Conservation (phyloP, 2,329 filamentous ascomycete species). For the Bipolaris oryzae region DNA sequence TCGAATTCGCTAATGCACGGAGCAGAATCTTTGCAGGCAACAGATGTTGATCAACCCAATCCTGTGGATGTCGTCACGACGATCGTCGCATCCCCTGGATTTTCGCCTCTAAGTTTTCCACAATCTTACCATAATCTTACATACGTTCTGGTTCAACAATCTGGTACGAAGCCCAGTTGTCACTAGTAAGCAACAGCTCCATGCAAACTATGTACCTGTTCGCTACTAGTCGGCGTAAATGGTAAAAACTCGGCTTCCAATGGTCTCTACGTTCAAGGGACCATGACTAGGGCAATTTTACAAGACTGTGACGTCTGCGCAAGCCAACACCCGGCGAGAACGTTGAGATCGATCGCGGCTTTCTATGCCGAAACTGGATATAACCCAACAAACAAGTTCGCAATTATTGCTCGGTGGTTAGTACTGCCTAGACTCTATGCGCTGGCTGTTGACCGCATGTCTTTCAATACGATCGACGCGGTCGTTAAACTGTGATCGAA, state of each 20-base stretch:
- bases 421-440: not conserved
- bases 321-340: not conserved
- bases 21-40: not conserved
- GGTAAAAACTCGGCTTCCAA: not conserved
- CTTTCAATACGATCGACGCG: not conserved
- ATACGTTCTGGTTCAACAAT: not conserved
- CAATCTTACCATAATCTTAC: not conserved
- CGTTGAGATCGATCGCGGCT: not conserved
- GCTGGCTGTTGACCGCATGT: not conserved
- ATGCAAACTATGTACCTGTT: not conserved
- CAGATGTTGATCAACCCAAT: not conserved
- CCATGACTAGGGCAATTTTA: not conserved
- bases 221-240: too few relatives aligned
- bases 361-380: not conserved
- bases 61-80: not conserved
- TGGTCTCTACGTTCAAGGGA: not conserved
- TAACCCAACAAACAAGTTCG: not conserved
- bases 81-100: not conserved
- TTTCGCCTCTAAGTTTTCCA: not conserved
- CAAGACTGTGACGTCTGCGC: not conserved
- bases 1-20: not conserved
- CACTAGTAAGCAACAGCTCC: not conserved
- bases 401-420: not conserved
- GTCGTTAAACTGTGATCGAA: conserved; percentile 1
- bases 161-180: not conserved